Conservation (phyloP, 192 early-diverging fungal species). For the Geranomyces variabilis region DNA sequence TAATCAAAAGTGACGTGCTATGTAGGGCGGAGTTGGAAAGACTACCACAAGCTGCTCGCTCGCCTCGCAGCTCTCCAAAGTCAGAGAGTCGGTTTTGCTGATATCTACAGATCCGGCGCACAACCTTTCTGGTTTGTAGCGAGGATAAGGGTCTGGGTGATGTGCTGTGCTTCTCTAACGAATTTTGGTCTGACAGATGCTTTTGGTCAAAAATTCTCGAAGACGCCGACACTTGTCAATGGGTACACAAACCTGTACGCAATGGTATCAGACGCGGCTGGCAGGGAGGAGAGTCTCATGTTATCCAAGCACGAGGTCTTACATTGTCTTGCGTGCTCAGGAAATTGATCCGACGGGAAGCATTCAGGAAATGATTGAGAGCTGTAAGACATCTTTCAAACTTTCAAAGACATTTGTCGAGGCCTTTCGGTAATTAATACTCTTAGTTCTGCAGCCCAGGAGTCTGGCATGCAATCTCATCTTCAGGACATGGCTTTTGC, state of each 20-base stretch:
- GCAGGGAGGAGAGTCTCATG: not conserved
- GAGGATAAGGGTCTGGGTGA: not conserved
- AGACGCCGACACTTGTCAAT: constrained; percentile 90
- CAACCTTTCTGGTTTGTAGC: constrained; percentile 80
- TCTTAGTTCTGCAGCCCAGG: constrained; percentile 42
- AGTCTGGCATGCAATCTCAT: constrained; percentile 47
- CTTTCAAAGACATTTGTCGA: constrained; percentile 8
- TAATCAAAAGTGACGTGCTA: not conserved
- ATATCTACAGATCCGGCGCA: constrained; percentile 99
- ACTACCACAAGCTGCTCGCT: constrained; percentile 71
- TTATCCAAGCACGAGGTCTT: too few species aligned
- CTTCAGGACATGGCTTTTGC: constrained; percentile 98
- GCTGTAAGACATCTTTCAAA: constrained; percentile 55
- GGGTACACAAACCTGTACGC: constrained; percentile 95
- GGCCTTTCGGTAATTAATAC: not conserved
- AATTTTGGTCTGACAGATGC: constrained; percentile 69
- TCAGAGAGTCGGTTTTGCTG: constrained; percentile 89
- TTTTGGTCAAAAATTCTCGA: constrained; percentile 98
- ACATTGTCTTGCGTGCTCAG: constrained; percentile 47
- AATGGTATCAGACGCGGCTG: constrained; percentile 65
- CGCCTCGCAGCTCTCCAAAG: constrained; percentile 88
- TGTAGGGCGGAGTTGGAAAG: not conserved
- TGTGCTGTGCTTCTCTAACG: not conserved
- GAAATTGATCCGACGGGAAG: constrained; percentile 99
- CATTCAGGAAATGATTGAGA: constrained; percentile 99